Conservation (phyloP, 208 protist genomes). For the Crithidia sp. region DNA sequence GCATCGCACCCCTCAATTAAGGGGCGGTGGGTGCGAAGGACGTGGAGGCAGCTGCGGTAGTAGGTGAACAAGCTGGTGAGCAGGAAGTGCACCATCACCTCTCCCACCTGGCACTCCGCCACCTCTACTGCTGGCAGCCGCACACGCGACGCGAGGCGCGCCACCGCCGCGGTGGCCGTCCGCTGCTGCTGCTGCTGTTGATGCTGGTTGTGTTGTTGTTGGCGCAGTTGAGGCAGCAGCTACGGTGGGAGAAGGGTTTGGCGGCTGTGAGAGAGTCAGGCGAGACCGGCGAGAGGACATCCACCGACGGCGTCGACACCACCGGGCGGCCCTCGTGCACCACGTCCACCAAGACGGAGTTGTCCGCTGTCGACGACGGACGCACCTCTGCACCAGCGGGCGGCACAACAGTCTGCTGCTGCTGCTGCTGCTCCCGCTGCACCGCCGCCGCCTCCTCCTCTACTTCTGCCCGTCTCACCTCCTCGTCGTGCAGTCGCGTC, state of each 20-base stretch:
- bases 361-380: not conserved
- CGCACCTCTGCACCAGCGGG: too few species aligned
- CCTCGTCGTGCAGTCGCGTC: slow-evolving; percentile 20
- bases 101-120: slow-evolving; percentile 32
- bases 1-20: not conserved
- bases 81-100: slow-evolving; percentile 42
- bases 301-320: not conserved
- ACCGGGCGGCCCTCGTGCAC: not conserved
- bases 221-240: not conserved
- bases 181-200: not conserved
- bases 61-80: slow-evolving; percentile 34
- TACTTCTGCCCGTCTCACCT: slow-evolving; percentile 11
- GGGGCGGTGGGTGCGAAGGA: slow-evolving; percentile 23
- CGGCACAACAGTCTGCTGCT: not conserved
- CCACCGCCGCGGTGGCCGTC: slow-evolving; percentile 1
- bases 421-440: slow-evolving; percentile 10
- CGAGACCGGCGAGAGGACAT: too few species aligned
- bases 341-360: slow-evolving; percentile 2
- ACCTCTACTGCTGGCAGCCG: slow-evolving; percentile 26
- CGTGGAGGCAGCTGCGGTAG: slow-evolving; percentile 27
- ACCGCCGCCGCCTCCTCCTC: not conserved
- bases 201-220: not conserved
- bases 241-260: not conserved
- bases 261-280: too few species aligned
- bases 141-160: slow-evolving; percentile 13